Evolutionary conservation across 306 rosid species (phyloP).

Genomic region (Castanea mollissima): DNA sequence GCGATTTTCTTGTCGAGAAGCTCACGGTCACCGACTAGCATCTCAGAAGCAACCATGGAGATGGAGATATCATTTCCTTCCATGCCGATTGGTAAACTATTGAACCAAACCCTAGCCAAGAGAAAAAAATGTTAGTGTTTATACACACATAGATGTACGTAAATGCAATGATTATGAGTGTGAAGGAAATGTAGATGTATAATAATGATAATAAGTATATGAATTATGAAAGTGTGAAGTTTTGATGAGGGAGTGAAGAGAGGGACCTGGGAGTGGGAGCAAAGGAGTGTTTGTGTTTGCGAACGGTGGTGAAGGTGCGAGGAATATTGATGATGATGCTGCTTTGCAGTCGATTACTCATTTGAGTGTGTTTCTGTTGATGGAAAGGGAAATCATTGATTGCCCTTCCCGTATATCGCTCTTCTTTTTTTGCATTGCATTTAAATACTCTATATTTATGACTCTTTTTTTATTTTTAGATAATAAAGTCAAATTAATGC

Average conservation of each 20-base stretch:
- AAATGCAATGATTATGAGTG: neutral
- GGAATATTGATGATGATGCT: neutral
- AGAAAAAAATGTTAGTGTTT: neutral
- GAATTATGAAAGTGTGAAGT: neutral
- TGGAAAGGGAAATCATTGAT: neutral
- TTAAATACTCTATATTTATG: too few species aligned
- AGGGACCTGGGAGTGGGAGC: neutral
- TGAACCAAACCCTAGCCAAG: slow-evolving; percentile 30
- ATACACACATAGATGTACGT: neutral
- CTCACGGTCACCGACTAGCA: slow-evolving; percentile 36
- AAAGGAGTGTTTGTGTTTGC: slow-evolving; percentile 16
- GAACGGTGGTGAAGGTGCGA: slow-evolving; percentile 1
- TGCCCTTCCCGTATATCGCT: neutral
- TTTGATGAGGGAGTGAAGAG: slow-evolving; percentile 34
- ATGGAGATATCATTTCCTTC: slow-evolving; percentile 14
- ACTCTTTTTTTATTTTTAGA: too few species aligned
- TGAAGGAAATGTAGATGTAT: neutral
- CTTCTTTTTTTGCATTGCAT: too few species aligned
- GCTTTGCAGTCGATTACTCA: slow-evolving; percentile 39
- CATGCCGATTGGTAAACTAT: slow-evolving; percentile 40
- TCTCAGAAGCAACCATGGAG: slow-evolving; percentile 15
- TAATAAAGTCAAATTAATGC: too few species aligned
- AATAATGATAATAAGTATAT: neutral
- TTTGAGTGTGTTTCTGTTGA: neutral
- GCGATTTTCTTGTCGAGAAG: slow-evolving; percentile 41